Base-by-base conservation (phyloP, 208 protist genomes). In the Paratrypanosoma confusum region DNA sequence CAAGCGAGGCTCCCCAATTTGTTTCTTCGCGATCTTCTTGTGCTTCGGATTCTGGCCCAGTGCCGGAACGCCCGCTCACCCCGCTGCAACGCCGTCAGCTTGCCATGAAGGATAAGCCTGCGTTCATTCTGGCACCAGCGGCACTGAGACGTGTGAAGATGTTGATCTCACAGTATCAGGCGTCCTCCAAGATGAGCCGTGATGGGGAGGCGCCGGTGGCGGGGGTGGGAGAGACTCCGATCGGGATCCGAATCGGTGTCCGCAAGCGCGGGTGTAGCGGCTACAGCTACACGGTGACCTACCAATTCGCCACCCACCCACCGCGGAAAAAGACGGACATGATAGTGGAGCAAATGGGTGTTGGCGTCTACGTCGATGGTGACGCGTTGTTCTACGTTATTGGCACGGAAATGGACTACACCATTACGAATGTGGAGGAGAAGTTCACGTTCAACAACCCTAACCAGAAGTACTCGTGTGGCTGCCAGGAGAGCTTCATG, bases 361-460 rank as follows among this genome's bases (percentile, higher is more conserved):
- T 98, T 10, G 92, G 83, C 52, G 77, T 98, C 1, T 71, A 96
- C 26, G 87, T 98, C 7, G 91, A 96, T 28, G 71, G 55, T 14
- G 81, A 92, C 42, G 95, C 95, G 16, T 73, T 97, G 24, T 92
- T 98, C 56, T 96, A 96, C 48, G 88, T 98, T 10, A 95, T 97
- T 56, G 95, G 95, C 5, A 98, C 95, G 5, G 80, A 95, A 47
- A 97, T 98, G 94, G 96, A 98, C 53, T 98, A 93, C 51, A 65
- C 93, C 8, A 77, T 93, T 28, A 60, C 82, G n/a, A 84, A 95
- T 39, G 71, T 97, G 11, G 81, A 90, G 51, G 81, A 93, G 43
- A 95, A 97, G 55, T 98, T 98, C 58, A 93, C 93, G 8, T 98
- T 98, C 68, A 74, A 81, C 37, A 98, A 98, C 56, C 96, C 96